Base-by-base conservation (phyloP, 768 basidiomycete species). In the Wakefieldia striispora region DNA sequence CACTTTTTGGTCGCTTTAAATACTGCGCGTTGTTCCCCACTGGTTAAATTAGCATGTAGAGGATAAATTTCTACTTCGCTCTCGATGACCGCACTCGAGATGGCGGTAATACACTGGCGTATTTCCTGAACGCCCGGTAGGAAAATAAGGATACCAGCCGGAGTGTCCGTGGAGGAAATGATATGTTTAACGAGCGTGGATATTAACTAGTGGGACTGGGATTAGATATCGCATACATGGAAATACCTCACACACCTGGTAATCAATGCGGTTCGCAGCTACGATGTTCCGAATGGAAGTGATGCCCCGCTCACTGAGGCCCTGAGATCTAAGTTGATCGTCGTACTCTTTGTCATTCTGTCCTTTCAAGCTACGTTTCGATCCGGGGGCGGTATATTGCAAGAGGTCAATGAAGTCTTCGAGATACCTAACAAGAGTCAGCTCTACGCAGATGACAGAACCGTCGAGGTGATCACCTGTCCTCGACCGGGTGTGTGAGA, bases 111-210 rank as follows among this genome's bases (percentile, higher is more conserved):
- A 58, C 88, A 89, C 52, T 86, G 82, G 17, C 82, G 79, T 55
- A 93, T 93, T 61, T 93, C 90, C 67, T 87, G 88, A 2, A 92
- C 86, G 65, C 94, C 94, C n/a, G 91, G 83, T 47, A 94, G 73
- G 69, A 97, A 97, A 38, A 97, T 80, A 20, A 97, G 75, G 39
- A 97, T 81, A 6, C 86, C 92, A 3, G 83, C 87, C 6, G 51
- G 54, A 9, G 64, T 67, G 12, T 72, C 60, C 20, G 70, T 65
- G 6, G 75, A 79, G 6, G 70, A 63, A 13, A 84, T 64, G 48
- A 93, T 85, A 56, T 91, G 73, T 26, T 74, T 69, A 9, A 91
- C 80, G 12, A 88, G 72, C 0, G 79, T 71, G 7, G 83, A 81
- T 34, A 95, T 77, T 3, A 95, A 74, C 80, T 89, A 29, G 36